Percentiles rank a stretch among this genome's conserved stretches.
Conservation (phyloP, 2,329 filamentous ascomycete genomes). For the Emergomyces orientalis region DNA sequence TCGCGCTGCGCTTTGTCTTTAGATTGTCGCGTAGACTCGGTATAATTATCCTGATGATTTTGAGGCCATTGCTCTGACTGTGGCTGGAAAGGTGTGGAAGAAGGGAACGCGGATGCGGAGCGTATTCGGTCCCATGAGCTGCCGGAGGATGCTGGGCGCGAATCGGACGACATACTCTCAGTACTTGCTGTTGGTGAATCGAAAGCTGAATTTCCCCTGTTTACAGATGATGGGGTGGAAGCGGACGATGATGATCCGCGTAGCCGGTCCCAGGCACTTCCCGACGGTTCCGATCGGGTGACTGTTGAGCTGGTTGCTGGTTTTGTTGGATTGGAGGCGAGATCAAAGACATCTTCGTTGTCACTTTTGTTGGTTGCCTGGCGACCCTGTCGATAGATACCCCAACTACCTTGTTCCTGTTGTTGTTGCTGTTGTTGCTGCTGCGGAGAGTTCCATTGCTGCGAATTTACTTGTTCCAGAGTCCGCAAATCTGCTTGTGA, state of each 20-base stretch:
- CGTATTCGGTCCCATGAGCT: conserved; percentile 9
- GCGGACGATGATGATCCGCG: conserved; percentile 13
- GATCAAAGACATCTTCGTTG: neutral
- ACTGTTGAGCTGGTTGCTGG: conserved; percentile 4
- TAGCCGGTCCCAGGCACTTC: conserved; percentile 33
- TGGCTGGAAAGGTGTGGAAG: neutral
- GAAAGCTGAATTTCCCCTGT: neutral
- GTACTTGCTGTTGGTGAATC: neutral
- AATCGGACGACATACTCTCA: neutral
- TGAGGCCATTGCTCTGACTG: conserved; percentile 9
- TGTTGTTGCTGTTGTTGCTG: neutral
- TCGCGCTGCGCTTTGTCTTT: conserved; percentile 35
- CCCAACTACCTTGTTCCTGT: neutral
- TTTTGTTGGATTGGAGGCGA: neutral
- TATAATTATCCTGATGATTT: conserved; percentile 9
- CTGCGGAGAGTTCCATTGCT: neutral
- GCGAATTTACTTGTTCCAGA: conserved; percentile 8
- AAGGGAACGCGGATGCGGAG: neutral
- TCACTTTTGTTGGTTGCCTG: neutral
- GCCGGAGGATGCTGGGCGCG: neutral
- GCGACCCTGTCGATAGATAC: neutral
- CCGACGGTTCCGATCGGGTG: conserved; percentile 8
- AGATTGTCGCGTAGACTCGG: conserved; percentile 14
- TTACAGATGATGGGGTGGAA: neutral
- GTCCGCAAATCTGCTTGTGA: conserved; percentile 4